Evolutionary conservation across 495 filamentous ascomycete genomes (phyloP), one percentile per base, ranked within the genome.

Genomic region (Podospora bellae-mahoneyi): DNA sequence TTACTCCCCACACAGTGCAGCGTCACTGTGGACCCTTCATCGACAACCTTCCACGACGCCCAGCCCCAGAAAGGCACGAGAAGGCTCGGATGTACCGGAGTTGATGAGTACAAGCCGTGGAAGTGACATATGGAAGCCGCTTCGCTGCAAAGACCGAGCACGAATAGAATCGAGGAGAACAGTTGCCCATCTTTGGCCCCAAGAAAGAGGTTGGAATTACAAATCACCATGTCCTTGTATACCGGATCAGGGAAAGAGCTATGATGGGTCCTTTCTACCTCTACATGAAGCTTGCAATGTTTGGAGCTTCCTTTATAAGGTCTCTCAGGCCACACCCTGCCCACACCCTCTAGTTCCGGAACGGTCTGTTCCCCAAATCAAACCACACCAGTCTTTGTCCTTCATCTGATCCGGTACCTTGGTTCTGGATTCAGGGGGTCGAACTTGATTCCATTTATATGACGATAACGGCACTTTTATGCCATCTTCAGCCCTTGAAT

Each of bases 1-100:
- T 19, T 0, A 26, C 30, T 19, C 55, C 62, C 65, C 68, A 57
- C 68, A 70, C 68, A 61, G 68, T 70, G n/a, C 16, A n/a, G 19
- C 20, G 32, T 65, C 56, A 66, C 39, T 48, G 64, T 67, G 9
- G 39, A 9, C 10, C 23, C 26, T 4, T 9, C 13, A 63, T 20
- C n/a, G 9, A 48, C 27, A 28, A 5, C 32, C 4, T 63, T 13
- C 34, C 18, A 19, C 20, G 13, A 1, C 32, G 18, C 0, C 60
- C 27, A 44, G 23, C 18, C n/a, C 10, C 1, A 4, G 23, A 60
- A 60, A 61, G 27, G 59, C 20, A 7, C 18, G 19, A 23, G 28
- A 61, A 32, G 27, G 27, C 23, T 61, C 59, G 59, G 59, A 61
- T 61, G 23, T 20, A 5, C 59, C 55, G 55, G 55, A 58, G 23